A percentile compares a stretch with the other conserved stretches of the same genome.
These are phyloP conservation scores for Phyllosticta citribraziliensis DNA, from an alignment of 2,329 filamentous ascomycete species.

Conservation along the genomic window DNA sequence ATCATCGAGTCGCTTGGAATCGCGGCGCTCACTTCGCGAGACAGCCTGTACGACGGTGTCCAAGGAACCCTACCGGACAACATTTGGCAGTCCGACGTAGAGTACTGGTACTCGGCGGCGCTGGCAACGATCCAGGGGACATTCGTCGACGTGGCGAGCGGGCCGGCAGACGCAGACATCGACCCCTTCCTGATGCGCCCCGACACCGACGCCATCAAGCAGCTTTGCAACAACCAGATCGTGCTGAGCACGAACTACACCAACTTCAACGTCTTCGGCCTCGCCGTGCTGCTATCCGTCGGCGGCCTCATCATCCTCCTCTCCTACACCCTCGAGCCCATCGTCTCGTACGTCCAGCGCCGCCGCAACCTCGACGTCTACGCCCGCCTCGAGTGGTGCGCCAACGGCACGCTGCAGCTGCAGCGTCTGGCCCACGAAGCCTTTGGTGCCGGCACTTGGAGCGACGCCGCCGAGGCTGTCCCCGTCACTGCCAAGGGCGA, in stretches of 20 bases:
- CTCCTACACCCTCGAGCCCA: slow-evolving; percentile 4
- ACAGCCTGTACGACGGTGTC: background rate
- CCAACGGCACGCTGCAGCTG: slow-evolving; percentile 11
- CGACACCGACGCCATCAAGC: background rate
- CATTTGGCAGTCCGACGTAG: slow-evolving; percentile 14
- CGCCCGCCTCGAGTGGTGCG: slow-evolving; percentile 13
- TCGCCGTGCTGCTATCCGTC: slow-evolving; percentile 16
- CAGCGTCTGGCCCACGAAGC: slow-evolving; percentile 9
- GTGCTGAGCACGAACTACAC: slow-evolving; percentile 13
- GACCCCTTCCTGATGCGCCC: background rate
- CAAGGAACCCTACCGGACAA: slow-evolving; percentile 9
- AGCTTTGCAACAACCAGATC: slow-evolving; percentile 4
- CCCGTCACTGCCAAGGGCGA: slow-evolving; percentile 3
- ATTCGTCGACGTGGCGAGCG: slow-evolving; percentile 8
- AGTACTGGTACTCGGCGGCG: slow-evolving; percentile 9
- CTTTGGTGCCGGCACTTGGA: slow-evolving; percentile 11
- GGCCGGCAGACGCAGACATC: background rate
- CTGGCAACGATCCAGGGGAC: slow-evolving; percentile 11
- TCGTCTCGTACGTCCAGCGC: slow-evolving; percentile 8
- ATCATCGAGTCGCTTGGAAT: background rate
- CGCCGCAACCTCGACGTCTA: slow-evolving; percentile 9
- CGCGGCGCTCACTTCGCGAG: slow-evolving; percentile 1
- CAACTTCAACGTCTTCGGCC: slow-evolving; percentile 16
- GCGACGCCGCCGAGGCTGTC: background rate
- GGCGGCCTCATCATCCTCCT: slow-evolving; percentile 16